Base-by-base conservation (phyloP, 345 rosid genomes). In the Arabidopsis suecica region DNA sequence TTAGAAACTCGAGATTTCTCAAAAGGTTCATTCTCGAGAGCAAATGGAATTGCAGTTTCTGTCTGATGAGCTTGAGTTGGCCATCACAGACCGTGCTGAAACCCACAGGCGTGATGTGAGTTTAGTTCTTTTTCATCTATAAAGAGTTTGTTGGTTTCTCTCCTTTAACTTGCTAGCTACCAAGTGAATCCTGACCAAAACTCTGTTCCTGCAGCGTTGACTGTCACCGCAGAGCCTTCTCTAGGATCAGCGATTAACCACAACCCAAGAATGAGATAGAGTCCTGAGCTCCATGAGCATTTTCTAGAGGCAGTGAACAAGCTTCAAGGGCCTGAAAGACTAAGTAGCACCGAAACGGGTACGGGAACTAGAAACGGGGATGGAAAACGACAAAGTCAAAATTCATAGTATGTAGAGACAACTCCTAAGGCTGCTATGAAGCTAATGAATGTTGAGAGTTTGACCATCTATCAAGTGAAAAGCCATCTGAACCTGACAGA, bases 211-310 rank as follows among this genome's bases (percentile, higher is more conserved):
- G 45, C 30, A 18, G 54, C 68, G 20, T 81, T 76, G 14, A 64
- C 85, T 32, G 64, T 80, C 76, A 37, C 74, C 79, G 65, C 84
- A 61, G 20, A 56, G 2, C 78, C 82, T 33, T 80, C 83, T 68
- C 77, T 83, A 58, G 83, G 80, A 7, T 41, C 83, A 10, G 70
- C 78, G 25, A 54, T 81, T 14, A 82, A 80, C 9, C 87, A 81
- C 71, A 90, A 83, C 71, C 88, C 89, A 42, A 85, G 91, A 72
- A 91, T 88, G 94, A 85, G 97, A 73, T 91, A 92, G 97, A 88
- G 85, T 10, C 88, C 90, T 69, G 87, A 87, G 80, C 90, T 87
- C 73, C 92, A 91, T 30, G 89, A 86, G 71, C 38, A 83, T 76
- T 86, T 86, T 82, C 59, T 88, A 0, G 88, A 83, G 56, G 90